Base-by-base conservation (phyloP, 176 grass and related monocot genomes). In the Alloteropsis semialata region DNA sequence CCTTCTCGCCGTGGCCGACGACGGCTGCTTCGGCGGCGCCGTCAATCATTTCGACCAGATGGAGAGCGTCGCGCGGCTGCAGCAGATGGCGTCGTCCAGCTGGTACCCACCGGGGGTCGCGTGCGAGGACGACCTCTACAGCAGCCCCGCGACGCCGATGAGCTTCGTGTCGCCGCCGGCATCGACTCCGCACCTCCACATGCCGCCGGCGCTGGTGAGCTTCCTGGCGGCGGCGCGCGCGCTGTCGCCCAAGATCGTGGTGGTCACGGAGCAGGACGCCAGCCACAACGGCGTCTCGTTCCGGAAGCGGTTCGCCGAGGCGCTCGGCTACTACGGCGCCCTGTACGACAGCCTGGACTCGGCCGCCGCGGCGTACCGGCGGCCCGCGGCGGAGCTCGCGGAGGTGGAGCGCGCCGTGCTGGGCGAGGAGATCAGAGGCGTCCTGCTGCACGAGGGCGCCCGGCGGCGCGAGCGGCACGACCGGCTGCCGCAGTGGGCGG, bases 261-360 rank as follows among this genome's bases (percentile, higher is more conserved):
- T 87, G 24, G 12, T 88, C 2, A 44, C 50, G 3, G 89, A 91
- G 72, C 85, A 85, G 48, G 85, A 85, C 10, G 89, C 89, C 3
- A 54, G 53, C 82, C 89, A 91, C 85, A 81, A 82, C 71, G 77
- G 48, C 25, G 77, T 5, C 29, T 65, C 77, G 0, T 79, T 79
- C 45, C 50, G 27, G 34, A 75, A 85, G 34, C 63, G 89, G 0
- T 91, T 85, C 72, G 27, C 36, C 18, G 82, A 91, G 74, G 88
- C 84, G 46, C 73, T 90, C 4, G 22, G 67, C 58, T 59, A 90
- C 79, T 86, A 90, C 74, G 80, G 77, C 6, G 67, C 61, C 5
- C 5, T 77, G 44, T 91, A 77, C 75, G 76, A 70, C 67, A 21
- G 75, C 75, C 56, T 77, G 2, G 75, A 43, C 38, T 24, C 38